Conservation (phyloP, 352 stramenopile genomes). For the Globisporangium heterothallicum region DNA sequence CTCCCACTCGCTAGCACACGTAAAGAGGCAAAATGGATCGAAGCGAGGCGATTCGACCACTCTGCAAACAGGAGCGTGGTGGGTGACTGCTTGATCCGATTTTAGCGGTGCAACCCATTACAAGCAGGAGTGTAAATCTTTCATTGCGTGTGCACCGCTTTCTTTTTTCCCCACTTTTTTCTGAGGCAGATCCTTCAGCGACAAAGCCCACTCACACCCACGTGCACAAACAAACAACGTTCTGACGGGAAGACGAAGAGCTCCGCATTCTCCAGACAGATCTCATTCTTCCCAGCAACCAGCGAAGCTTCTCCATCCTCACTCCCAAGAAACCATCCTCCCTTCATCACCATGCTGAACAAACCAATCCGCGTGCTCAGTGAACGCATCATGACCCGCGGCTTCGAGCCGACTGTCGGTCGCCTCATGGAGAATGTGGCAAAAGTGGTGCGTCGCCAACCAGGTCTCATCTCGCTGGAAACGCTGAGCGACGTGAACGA, state of each 20-base stretch:
- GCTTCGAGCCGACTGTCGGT: slow-evolving; percentile 76
- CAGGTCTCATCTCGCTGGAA: slow-evolving; percentile 73
- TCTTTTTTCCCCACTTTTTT: slow-evolving; percentile 2
- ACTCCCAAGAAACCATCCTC: not conserved
- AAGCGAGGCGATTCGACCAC: too few species aligned
- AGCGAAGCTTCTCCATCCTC: not conserved
- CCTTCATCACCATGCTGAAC: slow-evolving; percentile 30
- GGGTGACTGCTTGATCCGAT: too few species aligned
- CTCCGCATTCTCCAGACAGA: not conserved
- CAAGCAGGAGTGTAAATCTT: too few species aligned
- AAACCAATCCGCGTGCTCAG: slow-evolving; percentile 77
- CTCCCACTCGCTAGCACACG: too few species aligned
- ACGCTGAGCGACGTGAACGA: slow-evolving; percentile 78
- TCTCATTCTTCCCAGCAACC: not conserved
- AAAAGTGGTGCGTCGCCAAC: slow-evolving; percentile 66
- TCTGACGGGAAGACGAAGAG: not conserved
- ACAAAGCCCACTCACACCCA: too few species aligned
- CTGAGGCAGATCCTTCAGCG: not conserved
- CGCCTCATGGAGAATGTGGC: slow-evolving; percentile 82
- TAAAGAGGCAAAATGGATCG: too few species aligned
- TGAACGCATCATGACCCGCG: slow-evolving; percentile 78
- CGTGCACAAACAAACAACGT: not conserved
- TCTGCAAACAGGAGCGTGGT: too few species aligned
- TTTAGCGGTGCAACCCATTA: too few species aligned
- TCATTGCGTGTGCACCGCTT: not conserved